A percentile compares a stretch with the other conserved stretches of the same genome.
These are phyloP conservation scores for Neurospora sp. DNA, from an alignment of 495 filamentous ascomycete species.

Conservation along the genomic window DNA sequence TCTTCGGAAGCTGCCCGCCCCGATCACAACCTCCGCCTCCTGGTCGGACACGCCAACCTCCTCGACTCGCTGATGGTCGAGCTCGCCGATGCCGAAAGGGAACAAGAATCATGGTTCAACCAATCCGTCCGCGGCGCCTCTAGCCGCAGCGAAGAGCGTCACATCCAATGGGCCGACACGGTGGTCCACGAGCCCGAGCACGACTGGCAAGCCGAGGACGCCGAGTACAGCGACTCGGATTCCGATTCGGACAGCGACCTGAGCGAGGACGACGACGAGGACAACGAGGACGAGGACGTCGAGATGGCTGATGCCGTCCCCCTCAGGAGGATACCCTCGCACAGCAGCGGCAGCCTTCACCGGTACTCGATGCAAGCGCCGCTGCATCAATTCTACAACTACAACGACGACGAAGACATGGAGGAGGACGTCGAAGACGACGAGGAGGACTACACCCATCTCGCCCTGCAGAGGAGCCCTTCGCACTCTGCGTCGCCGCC, in stretches of 20 bases:
- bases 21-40: conserved; percentile 87
- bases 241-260: conserved; percentile 23
- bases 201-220: conserved; percentile 58
- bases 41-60: conserved; percentile 96
- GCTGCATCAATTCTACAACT: conserved; percentile 2
- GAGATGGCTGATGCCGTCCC: conserved; percentile 43
- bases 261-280: conserved; percentile 19
- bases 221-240: conserved; percentile 40
- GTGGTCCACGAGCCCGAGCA: conserved; percentile 66
- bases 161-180: conserved; percentile 82
- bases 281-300: conserved; percentile 37
- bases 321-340: conserved; percentile 35
- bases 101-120: conserved; percentile 98
- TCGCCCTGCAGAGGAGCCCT: conserved; percentile 62
- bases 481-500: conserved; percentile 58
- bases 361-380: conserved; percentile 5
- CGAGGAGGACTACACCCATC: conserved; percentile 59
- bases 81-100: conserved; percentile 84
- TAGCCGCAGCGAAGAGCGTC: conserved; percentile 44
- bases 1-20: conserved; percentile 75
- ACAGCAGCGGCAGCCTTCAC: conserved; percentile 13
- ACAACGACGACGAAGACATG: conserved; percentile 42
- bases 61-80: conserved; percentile 94
- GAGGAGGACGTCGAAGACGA: conserved; percentile 56
- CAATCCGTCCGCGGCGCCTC: conserved; percentile 74